Percentiles rank a stretch among this genome's conserved stretches.
Evolutionary conservation across 2,329 filamentous ascomycete species (phyloP).

Genomic region (Pseudogymnoascus verrucosus): DNA sequence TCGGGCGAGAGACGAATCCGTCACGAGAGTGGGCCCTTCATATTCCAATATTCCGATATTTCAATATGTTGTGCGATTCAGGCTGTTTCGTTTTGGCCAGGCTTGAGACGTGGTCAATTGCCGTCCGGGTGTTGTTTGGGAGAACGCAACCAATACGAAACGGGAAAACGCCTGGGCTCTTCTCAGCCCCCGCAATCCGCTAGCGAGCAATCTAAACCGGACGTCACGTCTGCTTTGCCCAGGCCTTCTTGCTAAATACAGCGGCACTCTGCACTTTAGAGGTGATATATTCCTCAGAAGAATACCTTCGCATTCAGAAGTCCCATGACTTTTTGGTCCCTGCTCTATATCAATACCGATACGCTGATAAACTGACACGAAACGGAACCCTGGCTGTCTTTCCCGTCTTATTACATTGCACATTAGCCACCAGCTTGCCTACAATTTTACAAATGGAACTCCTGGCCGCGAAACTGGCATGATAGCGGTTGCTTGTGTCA

Average conservation of each 20-base stretch:
- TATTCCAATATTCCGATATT: conserved; percentile 1
- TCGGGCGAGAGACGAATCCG: background rate
- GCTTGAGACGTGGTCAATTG: conserved; percentile 3
- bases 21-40: background rate
- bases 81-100: background rate
- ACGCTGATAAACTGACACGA: background rate
- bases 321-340: background rate
- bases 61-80: conserved; percentile 2
- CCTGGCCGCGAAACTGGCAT: background rate
- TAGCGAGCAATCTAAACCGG: conserved; percentile 7
- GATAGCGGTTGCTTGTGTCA: background rate
- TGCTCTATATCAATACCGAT: background rate
- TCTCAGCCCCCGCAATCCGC: background rate
- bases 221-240: background rate
- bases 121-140: background rate
- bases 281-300: conserved; percentile 5
- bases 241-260: conserved; percentile 5
- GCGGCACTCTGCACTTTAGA: background rate
- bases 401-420: background rate
- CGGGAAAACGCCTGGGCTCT: background rate
- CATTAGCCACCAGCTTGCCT: background rate
- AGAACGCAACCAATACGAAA: background rate
- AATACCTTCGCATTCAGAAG: background rate
- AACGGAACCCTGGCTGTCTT: background rate
- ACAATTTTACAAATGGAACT: background rate